These are phyloP conservation scores for Populus euphratica DNA, from an alignment of 345 rosid species.

Conservation along the genomic window DNA sequence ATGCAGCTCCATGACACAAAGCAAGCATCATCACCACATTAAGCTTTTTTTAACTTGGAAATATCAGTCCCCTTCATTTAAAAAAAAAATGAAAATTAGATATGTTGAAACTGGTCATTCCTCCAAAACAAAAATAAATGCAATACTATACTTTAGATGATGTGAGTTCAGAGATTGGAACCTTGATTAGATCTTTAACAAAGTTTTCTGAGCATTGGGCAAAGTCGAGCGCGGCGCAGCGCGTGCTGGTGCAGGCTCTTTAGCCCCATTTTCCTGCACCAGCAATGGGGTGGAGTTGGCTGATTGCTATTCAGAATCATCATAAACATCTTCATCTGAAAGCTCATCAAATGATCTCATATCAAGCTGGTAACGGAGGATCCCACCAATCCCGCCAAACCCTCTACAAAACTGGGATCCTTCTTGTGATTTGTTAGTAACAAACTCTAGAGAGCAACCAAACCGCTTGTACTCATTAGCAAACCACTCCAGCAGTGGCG, in stretches of 20 bases:
- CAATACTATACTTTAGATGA: not conserved
- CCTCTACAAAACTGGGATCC: constrained; percentile 95
- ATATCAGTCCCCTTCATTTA: not conserved
- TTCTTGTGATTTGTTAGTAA: constrained; percentile 90
- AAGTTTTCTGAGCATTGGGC: constrained; percentile 10
- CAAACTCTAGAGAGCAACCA: constrained; percentile 80
- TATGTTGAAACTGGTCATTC: not conserved
- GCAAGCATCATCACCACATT: constrained; percentile 1
- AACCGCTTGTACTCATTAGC: constrained; percentile 82
- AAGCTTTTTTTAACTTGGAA: not conserved
- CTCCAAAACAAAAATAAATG: not conserved
- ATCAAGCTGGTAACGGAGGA: constrained; percentile 88
- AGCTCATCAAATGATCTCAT: constrained; percentile 76
- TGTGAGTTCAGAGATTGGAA: constrained; percentile 14
- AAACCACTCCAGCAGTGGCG: constrained; percentile 82
- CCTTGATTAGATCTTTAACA: constrained; percentile 12
- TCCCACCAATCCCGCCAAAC: constrained; percentile 91
- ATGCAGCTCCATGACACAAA: constrained; percentile 1
- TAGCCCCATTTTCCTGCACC: constrained; percentile 46
- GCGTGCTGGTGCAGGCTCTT: constrained; percentile 41
- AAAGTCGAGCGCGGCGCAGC: constrained; percentile 11
- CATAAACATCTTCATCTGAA: constrained; percentile 63
- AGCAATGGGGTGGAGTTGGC: constrained; percentile 37
- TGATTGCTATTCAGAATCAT: constrained; percentile 83
- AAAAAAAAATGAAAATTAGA: not conserved